phyloP scores from a whole-genome alignment of 768 basidiomycete genomes.

The Macrolepiota fuliginosa region DNA sequence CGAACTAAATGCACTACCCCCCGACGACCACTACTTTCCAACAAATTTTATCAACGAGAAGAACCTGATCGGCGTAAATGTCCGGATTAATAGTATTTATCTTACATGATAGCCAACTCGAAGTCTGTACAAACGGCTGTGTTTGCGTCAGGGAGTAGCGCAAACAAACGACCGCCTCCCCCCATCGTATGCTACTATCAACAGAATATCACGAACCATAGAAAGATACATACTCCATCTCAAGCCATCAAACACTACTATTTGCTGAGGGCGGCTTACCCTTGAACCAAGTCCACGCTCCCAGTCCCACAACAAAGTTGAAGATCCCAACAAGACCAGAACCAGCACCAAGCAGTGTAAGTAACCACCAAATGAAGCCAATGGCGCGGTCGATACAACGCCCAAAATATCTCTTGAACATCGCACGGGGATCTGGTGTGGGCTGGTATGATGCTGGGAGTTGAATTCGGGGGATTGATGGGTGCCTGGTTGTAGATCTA shows the following conservation, averaged over 20 bases:
- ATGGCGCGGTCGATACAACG: conserved; percentile 67
- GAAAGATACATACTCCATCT: neutral
- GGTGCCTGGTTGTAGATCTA: conserved; percentile 24
- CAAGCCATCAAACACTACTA: conserved; percentile 5
- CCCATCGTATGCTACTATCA: neutral
- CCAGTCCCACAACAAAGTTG: conserved; percentile 68
- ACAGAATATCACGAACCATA: neutral
- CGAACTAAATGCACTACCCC: neutral
- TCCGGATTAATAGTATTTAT: neutral
- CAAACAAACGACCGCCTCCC: neutral
- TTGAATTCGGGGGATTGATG: conserved; percentile 39
- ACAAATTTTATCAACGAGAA: neutral
- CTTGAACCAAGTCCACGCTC: conserved; percentile 63
- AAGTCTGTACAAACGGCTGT: neutral
- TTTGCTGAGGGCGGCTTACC: conserved; percentile 18
- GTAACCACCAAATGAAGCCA: conserved; percentile 77
- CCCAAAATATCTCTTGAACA: conserved; percentile 62
- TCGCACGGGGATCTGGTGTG: conserved; percentile 49
- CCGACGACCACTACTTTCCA: neutral
- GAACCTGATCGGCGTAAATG: neutral
- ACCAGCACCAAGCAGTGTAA: conserved; percentile 77
- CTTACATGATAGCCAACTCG: too few relatives aligned
- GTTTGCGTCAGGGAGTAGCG: neutral
- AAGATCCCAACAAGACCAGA: conserved; percentile 66
- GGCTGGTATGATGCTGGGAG: conserved; percentile 53